Evolutionary conservation across 495 filamentous ascomycete genomes (phyloP).

Genomic region (Cercophora samala): DNA sequence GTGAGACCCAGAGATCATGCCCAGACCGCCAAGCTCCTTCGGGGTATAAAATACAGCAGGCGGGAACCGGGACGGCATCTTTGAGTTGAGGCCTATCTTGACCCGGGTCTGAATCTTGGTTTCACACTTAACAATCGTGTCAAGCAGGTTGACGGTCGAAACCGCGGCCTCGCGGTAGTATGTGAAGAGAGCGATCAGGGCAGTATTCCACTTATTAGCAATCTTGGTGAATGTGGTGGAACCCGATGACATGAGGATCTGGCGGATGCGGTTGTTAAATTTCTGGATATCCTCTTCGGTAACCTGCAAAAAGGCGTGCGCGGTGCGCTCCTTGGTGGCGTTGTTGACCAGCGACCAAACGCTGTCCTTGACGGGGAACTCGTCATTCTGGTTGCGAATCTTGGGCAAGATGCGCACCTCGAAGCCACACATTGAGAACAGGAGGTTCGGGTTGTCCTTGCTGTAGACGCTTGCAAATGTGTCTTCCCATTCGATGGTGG

Average conservation of each 20-base stretch:
- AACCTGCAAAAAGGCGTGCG: conserved; percentile 96
- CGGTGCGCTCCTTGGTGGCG: conserved; percentile 92
- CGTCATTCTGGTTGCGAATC: conserved; percentile 89
- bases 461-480: conserved; percentile 99
- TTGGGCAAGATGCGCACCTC: conserved; percentile 97
- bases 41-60: conserved; percentile 99
- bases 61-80: conserved; percentile 99
- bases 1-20: conserved; percentile 98
- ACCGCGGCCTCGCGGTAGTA: conserved; percentile 98
- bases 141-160: conserved; percentile 91
- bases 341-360: conserved; percentile 98
- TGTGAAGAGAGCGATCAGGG: conserved; percentile 96
- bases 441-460: conserved; percentile 92
- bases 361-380: conserved; percentile 95
- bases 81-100: conserved; percentile 98
- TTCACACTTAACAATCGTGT: conserved; percentile 99
- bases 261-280: conserved; percentile 98
- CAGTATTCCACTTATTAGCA: conserved; percentile 99
- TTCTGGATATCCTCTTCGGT: conserved; percentile 98
- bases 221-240: conserved; percentile 99
- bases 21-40: conserved; percentile 94
- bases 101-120: conserved; percentile 99
- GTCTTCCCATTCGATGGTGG: conserved; percentile 99
- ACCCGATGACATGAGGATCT: conserved; percentile 98
- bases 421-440: conserved; percentile 98